These are phyloP conservation scores for Colletotrichum paranaense DNA, from an alignment of 2,329 filamentous ascomycete genomes.

Conservation along the genomic window DNA sequence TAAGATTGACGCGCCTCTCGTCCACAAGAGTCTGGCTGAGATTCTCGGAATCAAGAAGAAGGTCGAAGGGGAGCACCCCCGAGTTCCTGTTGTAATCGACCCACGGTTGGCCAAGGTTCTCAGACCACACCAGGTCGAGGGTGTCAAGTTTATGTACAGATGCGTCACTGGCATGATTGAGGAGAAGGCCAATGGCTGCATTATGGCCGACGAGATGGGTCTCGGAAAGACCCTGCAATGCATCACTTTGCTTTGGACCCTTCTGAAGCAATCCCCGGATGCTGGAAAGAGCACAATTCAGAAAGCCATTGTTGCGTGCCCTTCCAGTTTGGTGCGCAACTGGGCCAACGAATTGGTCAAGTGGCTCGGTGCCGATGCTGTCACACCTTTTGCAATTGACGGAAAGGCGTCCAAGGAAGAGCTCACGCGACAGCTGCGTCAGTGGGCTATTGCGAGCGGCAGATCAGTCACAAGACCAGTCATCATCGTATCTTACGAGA, in stretches of 20 bases:
- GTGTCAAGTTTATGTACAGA: slow-evolving; percentile 96
- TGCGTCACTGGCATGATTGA: slow-evolving; percentile 97
- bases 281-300: slow-evolving; percentile 95
- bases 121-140: slow-evolving; percentile 96
- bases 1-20: slow-evolving; percentile 80
- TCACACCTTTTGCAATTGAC: slow-evolving; percentile 94
- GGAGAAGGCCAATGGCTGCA: slow-evolving; percentile 92
- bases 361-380: slow-evolving; percentile 93
- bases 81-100: slow-evolving; percentile 97
- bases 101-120: slow-evolving; percentile 89
- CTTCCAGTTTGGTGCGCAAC: slow-evolving; percentile 94
- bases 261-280: slow-evolving; percentile 94
- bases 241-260: slow-evolving; percentile 95
- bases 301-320: slow-evolving; percentile 96
- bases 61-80: slow-evolving; percentile 81
- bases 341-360: slow-evolving; percentile 98
- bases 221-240: slow-evolving; percentile 97
- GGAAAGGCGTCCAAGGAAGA: slow-evolving; percentile 97
- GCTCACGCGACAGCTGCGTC: slow-evolving; percentile 86
- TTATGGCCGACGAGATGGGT: slow-evolving; percentile 99
- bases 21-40: slow-evolving; percentile 95
- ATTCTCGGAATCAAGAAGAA: slow-evolving; percentile 95
- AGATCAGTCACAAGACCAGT: slow-evolving; percentile 90
- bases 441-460: slow-evolving; percentile 95
- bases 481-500: slow-evolving; percentile 98